These are phyloP conservation scores for Acacia confusa DNA, from an alignment of 306 rosid species.

Conservation along the genomic window DNA sequence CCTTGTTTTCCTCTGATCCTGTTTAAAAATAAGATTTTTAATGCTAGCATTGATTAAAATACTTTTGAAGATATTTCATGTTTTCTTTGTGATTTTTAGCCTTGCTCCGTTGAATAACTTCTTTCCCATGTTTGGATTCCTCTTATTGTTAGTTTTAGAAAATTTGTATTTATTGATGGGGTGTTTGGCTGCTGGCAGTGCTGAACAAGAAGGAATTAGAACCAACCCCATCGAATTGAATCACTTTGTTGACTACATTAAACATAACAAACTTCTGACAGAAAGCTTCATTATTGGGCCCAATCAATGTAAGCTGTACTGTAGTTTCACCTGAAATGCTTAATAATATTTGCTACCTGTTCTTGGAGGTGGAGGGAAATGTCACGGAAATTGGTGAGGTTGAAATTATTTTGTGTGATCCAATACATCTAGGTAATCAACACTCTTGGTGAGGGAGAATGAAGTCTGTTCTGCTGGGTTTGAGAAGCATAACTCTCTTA, in stretches of 20 bases:
- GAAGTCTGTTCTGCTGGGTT: not conserved
- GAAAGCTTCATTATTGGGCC: slow-evolving; percentile 58
- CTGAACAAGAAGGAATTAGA: slow-evolving; percentile 67
- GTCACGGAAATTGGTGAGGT: not conserved
- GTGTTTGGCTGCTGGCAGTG: slow-evolving; percentile 47
- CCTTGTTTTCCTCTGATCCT: not conserved
- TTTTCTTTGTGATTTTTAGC: not conserved
- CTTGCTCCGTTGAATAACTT: slow-evolving; percentile 13
- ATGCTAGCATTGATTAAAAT: not conserved
- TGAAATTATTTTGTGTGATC: slow-evolving; percentile 1
- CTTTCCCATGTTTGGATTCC: not conserved
- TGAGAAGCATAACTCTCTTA: not conserved
- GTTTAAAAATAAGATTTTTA: not conserved
- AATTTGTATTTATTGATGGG: slow-evolving; percentile 30
- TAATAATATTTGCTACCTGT: slow-evolving; percentile 11
- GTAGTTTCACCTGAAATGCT: slow-evolving; percentile 19
- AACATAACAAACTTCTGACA: slow-evolving; percentile 51
- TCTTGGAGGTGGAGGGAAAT: not conserved
- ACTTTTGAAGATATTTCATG: not conserved
- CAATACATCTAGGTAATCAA: slow-evolving; percentile 4
- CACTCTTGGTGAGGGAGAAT: slow-evolving; percentile 6
- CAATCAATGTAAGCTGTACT: slow-evolving; percentile 52
- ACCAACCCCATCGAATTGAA: slow-evolving; percentile 49
- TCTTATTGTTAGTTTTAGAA: slow-evolving; percentile 32
- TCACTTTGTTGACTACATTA: slow-evolving; percentile 52